A percentile compares a stretch with the other conserved stretches of the same genome.
These are phyloP conservation scores for Boechera retrofracta DNA, from an alignment of 345 rosid species.

Conservation along the genomic window DNA sequence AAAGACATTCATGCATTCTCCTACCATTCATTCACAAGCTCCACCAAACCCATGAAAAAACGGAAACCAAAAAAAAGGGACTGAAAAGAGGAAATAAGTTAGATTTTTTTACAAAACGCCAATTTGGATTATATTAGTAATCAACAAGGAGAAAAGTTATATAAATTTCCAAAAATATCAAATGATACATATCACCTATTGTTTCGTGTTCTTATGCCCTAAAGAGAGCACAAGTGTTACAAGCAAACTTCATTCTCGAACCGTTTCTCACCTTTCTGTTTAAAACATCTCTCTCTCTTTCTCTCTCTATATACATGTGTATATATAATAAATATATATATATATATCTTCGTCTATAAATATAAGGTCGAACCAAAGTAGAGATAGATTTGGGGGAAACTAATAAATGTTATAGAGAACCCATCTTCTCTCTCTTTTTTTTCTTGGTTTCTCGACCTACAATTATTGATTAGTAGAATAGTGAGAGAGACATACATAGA, in stretches of 20 bases:
- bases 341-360: slow-evolving; percentile 34
- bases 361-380: slow-evolving; percentile 20
- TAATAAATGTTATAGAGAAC: slow-evolving; percentile 30
- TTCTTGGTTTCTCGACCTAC: slow-evolving; percentile 33
- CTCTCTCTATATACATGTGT: neutral
- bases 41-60: slow-evolving; percentile 42
- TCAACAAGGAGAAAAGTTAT: slow-evolving; percentile 24
- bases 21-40: slow-evolving; percentile 43
- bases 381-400: slow-evolving; percentile 27
- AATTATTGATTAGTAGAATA: slow-evolving; percentile 20
- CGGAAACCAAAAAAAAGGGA: slow-evolving; percentile 34
- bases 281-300: slow-evolving; percentile 32
- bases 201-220: slow-evolving; percentile 49
- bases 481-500: neutral
- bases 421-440: slow-evolving; percentile 1
- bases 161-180: slow-evolving; percentile 40
- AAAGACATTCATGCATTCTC: slow-evolving; percentile 45
- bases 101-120: slow-evolving; percentile 1
- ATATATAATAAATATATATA: neutral
- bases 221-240: slow-evolving; percentile 45
- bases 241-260: slow-evolving; percentile 51
- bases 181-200: slow-evolving; percentile 33
- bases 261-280: slow-evolving; percentile 58
- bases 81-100: slow-evolving; percentile 13
- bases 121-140: neutral